Base-by-base conservation (phyloP, 345 rosid species). In the Eucalyptus sp. region DNA sequence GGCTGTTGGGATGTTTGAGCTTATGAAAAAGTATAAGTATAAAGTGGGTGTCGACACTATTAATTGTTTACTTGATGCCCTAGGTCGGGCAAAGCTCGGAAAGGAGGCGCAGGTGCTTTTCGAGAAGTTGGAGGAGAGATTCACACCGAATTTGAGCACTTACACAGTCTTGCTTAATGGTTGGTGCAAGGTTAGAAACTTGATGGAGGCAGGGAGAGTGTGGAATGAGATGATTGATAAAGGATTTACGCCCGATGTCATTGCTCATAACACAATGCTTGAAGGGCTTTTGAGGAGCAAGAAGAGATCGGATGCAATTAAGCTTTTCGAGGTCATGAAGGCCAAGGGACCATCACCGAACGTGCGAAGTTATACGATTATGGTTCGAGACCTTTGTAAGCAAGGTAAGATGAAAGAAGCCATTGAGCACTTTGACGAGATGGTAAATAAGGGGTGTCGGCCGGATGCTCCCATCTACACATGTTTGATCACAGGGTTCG, bases 211-310 rank as follows among this genome's bases (percentile, higher is more conserved):
- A 2, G 98, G 96, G 89, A 94, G 93, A 90, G 90, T 95, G 49
- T 98, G 99, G 99, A 98, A 98, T 80, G 93, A 92, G 92, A 96
- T 98, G 97, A 91, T 95, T 86, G 98, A 98, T 93, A 90, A 91
- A 87, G 98, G 98, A 13, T 92, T 98, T 90, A 93, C 91, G 89
- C 99, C 97, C 5, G 98, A 97, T 50, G 54, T 93, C 92, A 93
- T 97, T 49, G 94, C 95, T 13, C 94, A 96, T 87, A 97, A 97
- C 79, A 91, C 91, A 33, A 97, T 97, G 99, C 95, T 97, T 85
- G 96, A 94, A 88, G 97, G 99, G 87, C 92, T 98, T 92, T 90
- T 95, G 91, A 93, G 90, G 95, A 90, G 94, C 66, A 93, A 93
- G 50, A 94, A 95, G 89, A 93, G 93, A 89, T 95, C 97, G 4